Base-by-base conservation (phyloP, 139 green algal genomes). In the Raphidocelis subcapitata region DNA sequence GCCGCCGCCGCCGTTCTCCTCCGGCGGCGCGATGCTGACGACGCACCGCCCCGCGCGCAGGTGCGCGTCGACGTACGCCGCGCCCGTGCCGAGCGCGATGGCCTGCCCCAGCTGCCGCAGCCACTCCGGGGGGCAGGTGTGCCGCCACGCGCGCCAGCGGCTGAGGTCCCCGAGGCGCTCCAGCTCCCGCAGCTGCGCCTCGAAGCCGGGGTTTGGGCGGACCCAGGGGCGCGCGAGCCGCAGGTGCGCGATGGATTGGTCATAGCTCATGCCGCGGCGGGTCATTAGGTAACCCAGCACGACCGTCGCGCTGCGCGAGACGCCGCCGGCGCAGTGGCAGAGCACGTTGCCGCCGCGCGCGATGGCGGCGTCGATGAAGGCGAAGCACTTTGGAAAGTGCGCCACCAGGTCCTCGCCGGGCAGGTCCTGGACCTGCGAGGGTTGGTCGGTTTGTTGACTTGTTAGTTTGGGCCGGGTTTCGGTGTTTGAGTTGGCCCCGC, bases 241-340 rank as follows among this genome's bases (percentile, higher is more conserved):
- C 33, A 85, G 65, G 23, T 75, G 69, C 2, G 63, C 41, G 49
- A 80, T 65, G 54, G 73, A 73, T 47, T 69, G 82, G 24, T 97
- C 89, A 67, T 93, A 95, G 1, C 44, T 23, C 23, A 79, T 54
- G 20, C 75, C 62, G 56, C 75, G 70, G 37, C 80, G 85, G 82
- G 87, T 94, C 92, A 98, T 98, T 36, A 96, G 76, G 74, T 94
- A 98, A 2, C 87, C 91, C 33, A 98, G 95, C 24, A 82, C 85
- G 3, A 98, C 79, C 1, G 89, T 88, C 5, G 87, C 83, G 36
- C 85, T 94, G 24, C 94, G 82, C 1, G 91, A 97, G 51, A 97
- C 92, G 1, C 94, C 94, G 74, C 97, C 93, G 0, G 84, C 93
- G 85, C 94, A 98, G 81, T 82, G 75, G 31, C 82, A 74, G 14